A percentile compares a stretch with the other conserved stretches of the same genome.
These are phyloP conservation scores for Camptophora hylomeconis DNA, from an alignment of 2,329 filamentous ascomycete species.

Conservation along the genomic window DNA sequence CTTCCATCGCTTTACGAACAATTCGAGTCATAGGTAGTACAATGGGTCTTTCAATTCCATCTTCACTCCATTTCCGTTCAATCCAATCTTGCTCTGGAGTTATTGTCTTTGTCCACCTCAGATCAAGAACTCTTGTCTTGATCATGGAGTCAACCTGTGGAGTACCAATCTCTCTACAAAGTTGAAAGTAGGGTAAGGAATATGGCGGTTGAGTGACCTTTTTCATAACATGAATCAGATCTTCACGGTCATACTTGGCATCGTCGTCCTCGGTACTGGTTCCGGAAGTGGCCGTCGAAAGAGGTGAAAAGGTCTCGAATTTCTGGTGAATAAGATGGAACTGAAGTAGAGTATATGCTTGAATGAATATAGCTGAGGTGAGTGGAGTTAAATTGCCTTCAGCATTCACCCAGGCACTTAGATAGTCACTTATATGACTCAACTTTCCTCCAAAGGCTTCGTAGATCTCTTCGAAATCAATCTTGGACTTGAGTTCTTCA, in stretches of 20 bases:
- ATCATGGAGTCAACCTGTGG: constrained; percentile 5
- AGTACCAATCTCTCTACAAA: constrained; percentile 4
- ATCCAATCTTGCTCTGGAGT: constrained; percentile 4
- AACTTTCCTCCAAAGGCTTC: constrained; percentile 4
- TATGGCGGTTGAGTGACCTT: constrained; percentile 2
- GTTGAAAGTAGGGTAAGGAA: constrained; percentile 3
- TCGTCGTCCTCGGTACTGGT: constrained; percentile 2
- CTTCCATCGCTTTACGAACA: constrained; percentile 4
- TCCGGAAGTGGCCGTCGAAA: constrained; percentile 3
- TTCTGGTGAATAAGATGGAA: constrained; percentile 4
- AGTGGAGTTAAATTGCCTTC: constrained; percentile 5
- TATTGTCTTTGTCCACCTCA: constrained; percentile 4
- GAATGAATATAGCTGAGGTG: constrained; percentile 5
- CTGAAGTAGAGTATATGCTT: constrained; percentile 5
- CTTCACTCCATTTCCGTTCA: constrained; percentile 4
- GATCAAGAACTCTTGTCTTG: constrained; percentile 3
- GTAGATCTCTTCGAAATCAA: constrained; percentile 4
- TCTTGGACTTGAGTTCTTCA: neutral
- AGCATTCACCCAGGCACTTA: constrained; percentile 2
- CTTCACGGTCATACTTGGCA: constrained; percentile 1
- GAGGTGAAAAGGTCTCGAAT: constrained; percentile 4
- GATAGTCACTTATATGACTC: constrained; percentile 3
- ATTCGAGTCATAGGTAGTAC: constrained; percentile 5
- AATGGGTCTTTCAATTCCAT: constrained; percentile 4
- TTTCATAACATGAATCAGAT: constrained; percentile 3